A percentile compares a stretch with the other conserved stretches of the same genome.
Conservation (phyloP, 208 protist species). For the Porcisia hertigi region DNA sequence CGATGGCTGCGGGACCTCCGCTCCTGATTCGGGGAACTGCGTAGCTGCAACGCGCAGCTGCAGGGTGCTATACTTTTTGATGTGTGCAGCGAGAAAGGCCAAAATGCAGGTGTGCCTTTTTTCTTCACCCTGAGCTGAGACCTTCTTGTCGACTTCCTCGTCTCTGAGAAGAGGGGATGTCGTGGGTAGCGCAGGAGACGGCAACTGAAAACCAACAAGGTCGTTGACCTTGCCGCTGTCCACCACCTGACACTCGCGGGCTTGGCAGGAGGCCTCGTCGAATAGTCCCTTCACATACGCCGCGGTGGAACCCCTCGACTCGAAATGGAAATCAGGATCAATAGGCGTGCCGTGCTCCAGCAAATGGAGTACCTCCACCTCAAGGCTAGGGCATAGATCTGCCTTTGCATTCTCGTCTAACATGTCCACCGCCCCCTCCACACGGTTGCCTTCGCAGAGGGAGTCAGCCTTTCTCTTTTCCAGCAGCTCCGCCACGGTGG, state of each 20-base stretch:
- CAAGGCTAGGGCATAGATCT: constrained; percentile 2
- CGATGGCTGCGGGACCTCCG: not conserved
- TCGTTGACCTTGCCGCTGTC: not conserved
- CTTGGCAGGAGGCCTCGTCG: not conserved
- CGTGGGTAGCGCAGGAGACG: constrained; percentile 1
- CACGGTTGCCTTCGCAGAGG: constrained; percentile 3
- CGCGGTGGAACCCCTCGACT: constrained; percentile 4
- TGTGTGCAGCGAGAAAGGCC: constrained; percentile 15
- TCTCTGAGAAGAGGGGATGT: not conserved
- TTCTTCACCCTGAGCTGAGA: not conserved
- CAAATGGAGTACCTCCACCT: constrained; percentile 23
- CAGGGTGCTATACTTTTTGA: constrained; percentile 10
- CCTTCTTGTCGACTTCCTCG: not conserved
- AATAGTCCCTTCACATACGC: constrained; percentile 9
- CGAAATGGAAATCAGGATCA: constrained; percentile 6
- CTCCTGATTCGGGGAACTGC: not conserved
- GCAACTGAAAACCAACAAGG: constrained; percentile 1
- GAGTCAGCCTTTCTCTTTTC: not conserved
- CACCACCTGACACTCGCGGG: no score
- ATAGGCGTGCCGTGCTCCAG: constrained; percentile 17
- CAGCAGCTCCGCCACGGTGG: constrained; percentile 1
- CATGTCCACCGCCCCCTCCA: constrained; percentile 1
- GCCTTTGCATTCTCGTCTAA: not conserved
- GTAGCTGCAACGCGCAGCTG: not conserved
- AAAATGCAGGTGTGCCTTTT: not conserved